Percentiles rank a stretch among this genome's conserved stretches.
These are phyloP conservation scores for Reutealis trisperma DNA, from an alignment of 345 rosid genomes.

Conservation along the genomic window DNA sequence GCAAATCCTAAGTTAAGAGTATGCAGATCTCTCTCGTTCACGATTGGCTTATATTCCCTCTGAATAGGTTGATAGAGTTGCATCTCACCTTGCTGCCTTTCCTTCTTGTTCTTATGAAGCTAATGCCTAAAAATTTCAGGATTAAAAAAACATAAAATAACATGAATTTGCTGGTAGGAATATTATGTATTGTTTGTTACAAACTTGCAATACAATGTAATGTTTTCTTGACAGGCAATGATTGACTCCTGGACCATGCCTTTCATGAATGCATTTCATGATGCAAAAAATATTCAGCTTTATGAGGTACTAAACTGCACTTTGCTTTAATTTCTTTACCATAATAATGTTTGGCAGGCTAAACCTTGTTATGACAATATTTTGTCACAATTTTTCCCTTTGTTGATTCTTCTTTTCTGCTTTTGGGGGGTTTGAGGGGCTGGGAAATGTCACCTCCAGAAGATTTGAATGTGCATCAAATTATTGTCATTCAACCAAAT, in stretches of 20 bases:
- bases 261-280: conserved; percentile 55
- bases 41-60: neutral
- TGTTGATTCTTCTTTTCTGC: neutral
- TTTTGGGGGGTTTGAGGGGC: neutral
- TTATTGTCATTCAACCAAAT: neutral
- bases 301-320: conserved; percentile 62
- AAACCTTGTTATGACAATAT: neutral
- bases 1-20: neutral
- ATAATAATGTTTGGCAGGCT: neutral
- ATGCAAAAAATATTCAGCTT: conserved; percentile 58
- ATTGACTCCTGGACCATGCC: conserved; percentile 81
- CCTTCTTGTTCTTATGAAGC: neutral
- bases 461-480: neutral
- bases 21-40: neutral
- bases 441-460: neutral
- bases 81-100: neutral
- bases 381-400: neutral
- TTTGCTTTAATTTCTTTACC: neutral
- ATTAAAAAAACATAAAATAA: neutral
- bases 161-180: neutral
- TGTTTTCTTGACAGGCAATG: conserved; percentile 59
- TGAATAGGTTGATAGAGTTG: neutral
- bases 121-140: neutral
- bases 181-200: neutral
- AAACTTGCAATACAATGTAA: neutral